A percentile compares a stretch with the other conserved stretches of the same genome.
Evolutionary conservation across 2,329 filamentous ascomycete genomes (phyloP).

Genomic region (Ascochyta lentis): DNA sequence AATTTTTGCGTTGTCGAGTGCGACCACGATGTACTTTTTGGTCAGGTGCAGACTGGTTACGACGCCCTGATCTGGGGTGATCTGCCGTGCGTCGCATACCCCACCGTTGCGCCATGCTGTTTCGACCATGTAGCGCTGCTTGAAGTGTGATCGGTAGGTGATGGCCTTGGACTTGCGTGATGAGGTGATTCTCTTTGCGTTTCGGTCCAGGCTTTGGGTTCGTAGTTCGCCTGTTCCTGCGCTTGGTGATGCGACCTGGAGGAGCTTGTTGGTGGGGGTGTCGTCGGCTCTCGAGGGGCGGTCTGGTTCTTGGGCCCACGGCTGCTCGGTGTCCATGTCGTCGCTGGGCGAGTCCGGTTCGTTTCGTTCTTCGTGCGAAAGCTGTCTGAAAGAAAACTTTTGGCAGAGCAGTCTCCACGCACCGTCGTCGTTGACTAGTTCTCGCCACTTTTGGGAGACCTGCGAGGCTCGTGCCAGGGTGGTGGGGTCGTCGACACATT

Average conservation of each 20-base stretch:
- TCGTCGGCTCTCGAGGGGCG: slow-evolving; percentile 40
- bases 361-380: slow-evolving; percentile 56
- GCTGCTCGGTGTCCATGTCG: slow-evolving; percentile 35
- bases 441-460: slow-evolving; percentile 93
- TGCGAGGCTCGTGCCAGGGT: slow-evolving; percentile 92
- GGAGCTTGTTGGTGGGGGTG: slow-evolving; percentile 30
- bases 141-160: slow-evolving; percentile 96
- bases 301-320: slow-evolving; percentile 36
- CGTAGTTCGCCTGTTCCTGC: slow-evolving; percentile 56
- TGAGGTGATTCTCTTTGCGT: slow-evolving; percentile 44
- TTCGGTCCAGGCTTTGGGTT: slow-evolving; percentile 65
- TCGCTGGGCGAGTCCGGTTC: slow-evolving; percentile 36
- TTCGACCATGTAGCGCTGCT: slow-evolving; percentile 95
- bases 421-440: slow-evolving; percentile 93
- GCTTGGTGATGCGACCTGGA: slow-evolving; percentile 48
- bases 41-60: slow-evolving; percentile 96
- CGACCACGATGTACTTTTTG: slow-evolving; percentile 95
- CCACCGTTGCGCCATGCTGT: slow-evolving; percentile 95
- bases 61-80: slow-evolving; percentile 94
- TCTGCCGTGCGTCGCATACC: slow-evolving; percentile 81
- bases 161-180: slow-evolving; percentile 67
- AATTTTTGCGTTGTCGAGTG: slow-evolving; percentile 96
- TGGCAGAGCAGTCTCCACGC: slow-evolving; percentile 98
- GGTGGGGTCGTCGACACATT: slow-evolving; percentile 96
- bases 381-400: slow-evolving; percentile 83